Evolutionary conservation across 2,329 filamentous ascomycete genomes (phyloP).

Genomic region (Trichophyton equinum): DNA sequence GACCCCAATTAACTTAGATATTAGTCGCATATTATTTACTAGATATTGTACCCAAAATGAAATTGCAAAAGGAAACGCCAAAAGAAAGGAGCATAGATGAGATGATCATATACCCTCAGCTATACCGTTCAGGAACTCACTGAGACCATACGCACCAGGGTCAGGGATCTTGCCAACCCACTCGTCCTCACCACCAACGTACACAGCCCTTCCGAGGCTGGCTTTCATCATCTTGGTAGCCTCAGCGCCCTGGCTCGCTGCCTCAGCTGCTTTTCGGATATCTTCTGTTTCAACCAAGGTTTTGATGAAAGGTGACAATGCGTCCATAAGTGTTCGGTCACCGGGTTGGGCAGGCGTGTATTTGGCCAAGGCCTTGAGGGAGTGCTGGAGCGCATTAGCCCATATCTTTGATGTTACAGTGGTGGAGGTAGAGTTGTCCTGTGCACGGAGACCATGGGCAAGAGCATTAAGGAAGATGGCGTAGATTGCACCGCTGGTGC

Average conservation of each 20-base stretch:
- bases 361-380: slow-evolving; percentile 56
- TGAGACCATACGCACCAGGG: slow-evolving; percentile 66
- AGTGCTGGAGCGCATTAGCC: slow-evolving; percentile 57
- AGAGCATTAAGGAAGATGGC: slow-evolving; percentile 87
- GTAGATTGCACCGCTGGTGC: slow-evolving; percentile 63
- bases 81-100: not conserved
- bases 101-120: slow-evolving; percentile 36
- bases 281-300: slow-evolving; percentile 53
- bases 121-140: slow-evolving; percentile 69
- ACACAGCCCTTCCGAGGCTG: slow-evolving; percentile 70
- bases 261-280: slow-evolving; percentile 59
- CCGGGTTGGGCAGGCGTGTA: slow-evolving; percentile 87
- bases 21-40: not conserved
- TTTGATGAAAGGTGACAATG: slow-evolving; percentile 75
- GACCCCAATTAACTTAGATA: not conserved
- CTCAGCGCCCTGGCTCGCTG: slow-evolving; percentile 62
- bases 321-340: slow-evolving; percentile 83
- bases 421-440: slow-evolving; percentile 35
- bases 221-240: slow-evolving; percentile 87
- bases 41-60: not conserved
- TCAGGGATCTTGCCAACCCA: slow-evolving; percentile 62
- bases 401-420: slow-evolving; percentile 42
- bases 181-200: slow-evolving; percentile 55
- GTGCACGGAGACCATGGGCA: slow-evolving; percentile 51
- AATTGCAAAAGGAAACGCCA: not conserved